Evolutionary conservation across 768 basidiomycete species (phyloP), one percentile per base, ranked within the genome.

Genomic region (Kwoniella shandongensis): DNA sequence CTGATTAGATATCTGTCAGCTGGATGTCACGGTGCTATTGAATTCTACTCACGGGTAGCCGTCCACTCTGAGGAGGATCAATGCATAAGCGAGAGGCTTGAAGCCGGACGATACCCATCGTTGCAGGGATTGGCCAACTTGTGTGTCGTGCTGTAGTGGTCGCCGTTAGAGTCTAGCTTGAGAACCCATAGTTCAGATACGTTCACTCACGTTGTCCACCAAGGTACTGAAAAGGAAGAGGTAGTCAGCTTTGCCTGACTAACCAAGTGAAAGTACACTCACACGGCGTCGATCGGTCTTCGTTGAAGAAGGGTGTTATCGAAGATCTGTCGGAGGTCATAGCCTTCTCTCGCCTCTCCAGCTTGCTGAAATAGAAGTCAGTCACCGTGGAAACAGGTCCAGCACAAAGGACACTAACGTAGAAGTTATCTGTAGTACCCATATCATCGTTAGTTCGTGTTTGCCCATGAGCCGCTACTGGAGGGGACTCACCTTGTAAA

Each of bases 251-350:
- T 32, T 29, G n/a, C 27, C 18, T 49, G 45, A 13, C n/a, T 7
- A 35, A 13, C 12, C 18, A 20, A 13, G 13, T 51, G 15, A 41
- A 18, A 30, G 10, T 54, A 44, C 36, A 74, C 67, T 44, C 65
- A 77, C 62, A 96, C 89, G 3, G 91, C 88, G 70, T 91, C 88
- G 25, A 81, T 79, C 2, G 92, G 91, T 58, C 84, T 82, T 2
- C 78, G 69, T 54, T 86, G 80, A 17, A 89, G 81, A 11, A 97
- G 74, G 26, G 88, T 87, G 44, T 82, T 80, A 49, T 86, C 79
- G 38, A 92, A 78, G 59, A 97, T 85, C 29, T 72, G 82, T 59
- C 90, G 79, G 44, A 97, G 80, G 76, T 94, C 91, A 67, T 84
- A 94, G 17, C 80, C 78, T 32, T 81, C 80, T 27, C 85, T 82